A percentile compares a stretch with the other conserved stretches of the same genome.
Conservation (phyloP, 176 grass and related monocot species). For the Cenchrus fungigraminus region DNA sequence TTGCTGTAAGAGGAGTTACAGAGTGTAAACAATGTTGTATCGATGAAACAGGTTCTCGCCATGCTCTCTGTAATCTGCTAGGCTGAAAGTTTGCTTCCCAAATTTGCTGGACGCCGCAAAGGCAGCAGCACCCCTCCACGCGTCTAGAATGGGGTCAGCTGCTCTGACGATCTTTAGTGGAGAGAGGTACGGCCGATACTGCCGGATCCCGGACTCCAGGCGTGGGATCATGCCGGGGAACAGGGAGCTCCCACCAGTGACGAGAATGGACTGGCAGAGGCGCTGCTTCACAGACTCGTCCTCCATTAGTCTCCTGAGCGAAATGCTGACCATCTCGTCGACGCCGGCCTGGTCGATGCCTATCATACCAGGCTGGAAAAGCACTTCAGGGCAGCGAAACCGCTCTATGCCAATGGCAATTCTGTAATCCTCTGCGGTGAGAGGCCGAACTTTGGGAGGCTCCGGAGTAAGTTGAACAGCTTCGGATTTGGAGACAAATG, state of each 20-base stretch:
- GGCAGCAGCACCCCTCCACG: conserved; percentile 79
- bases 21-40: conserved; percentile 71
- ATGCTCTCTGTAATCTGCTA: conserved; percentile 87
- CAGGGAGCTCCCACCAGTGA: conserved; percentile 83
- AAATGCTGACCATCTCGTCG: conserved; percentile 82
- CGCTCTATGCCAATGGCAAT: conserved; percentile 74
- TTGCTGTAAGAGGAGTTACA: conserved; percentile 30
- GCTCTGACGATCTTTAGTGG: conserved; percentile 73
- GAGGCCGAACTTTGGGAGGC: conserved; percentile 47
- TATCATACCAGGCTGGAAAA: conserved; percentile 87
- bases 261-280: conserved; percentile 74
- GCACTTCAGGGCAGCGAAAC: conserved; percentile 80
- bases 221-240: conserved; percentile 79
- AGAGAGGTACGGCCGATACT: conserved; percentile 73
- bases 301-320: conserved; percentile 65
- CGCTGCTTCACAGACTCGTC: conserved; percentile 69
- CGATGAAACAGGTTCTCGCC: conserved; percentile 74
- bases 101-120: conserved; percentile 68
- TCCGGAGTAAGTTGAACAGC: conserved; percentile 51
- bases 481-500: conserved; percentile 71
- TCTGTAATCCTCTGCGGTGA: conserved; percentile 80
- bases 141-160: conserved; percentile 68
- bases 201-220: conserved; percentile 76
- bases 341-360: conserved; percentile 84
- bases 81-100: conserved; percentile 65